Percentiles rank a stretch among this genome's conserved stretches.
Evolutionary conservation across 1,284 basidiomycete genomes (phyloP).

Genomic region (Trichosporon inkin): DNA sequence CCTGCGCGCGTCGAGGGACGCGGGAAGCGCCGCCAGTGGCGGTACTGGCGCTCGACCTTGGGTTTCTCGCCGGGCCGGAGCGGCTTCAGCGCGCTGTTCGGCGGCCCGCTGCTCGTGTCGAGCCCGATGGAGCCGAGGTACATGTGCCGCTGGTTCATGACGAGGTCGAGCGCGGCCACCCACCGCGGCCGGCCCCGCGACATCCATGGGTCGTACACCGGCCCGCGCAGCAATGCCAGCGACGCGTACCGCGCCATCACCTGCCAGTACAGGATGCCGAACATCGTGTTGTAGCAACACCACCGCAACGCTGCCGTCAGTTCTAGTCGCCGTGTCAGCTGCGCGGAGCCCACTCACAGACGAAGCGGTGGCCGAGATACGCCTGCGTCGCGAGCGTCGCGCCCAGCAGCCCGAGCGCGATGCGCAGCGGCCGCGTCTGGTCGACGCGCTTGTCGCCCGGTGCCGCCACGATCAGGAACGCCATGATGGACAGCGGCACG

Average conservation of each 20-base stretch:
- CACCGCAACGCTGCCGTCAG: neutral
- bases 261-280: slow-evolving; percentile 28
- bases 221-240: neutral
- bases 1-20: slow-evolving; percentile 22
- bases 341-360: neutral
- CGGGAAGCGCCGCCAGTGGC: slow-evolving; percentile 1
- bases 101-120: slow-evolving; percentile 12
- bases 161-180: slow-evolving; percentile 30
- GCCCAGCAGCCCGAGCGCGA: neutral
- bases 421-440: neutral
- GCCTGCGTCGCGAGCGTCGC: neutral
- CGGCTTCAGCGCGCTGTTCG: neutral
- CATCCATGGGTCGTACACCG: slow-evolving; percentile 22
- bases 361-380: neutral
- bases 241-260: slow-evolving; percentile 25
- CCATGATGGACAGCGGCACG: neutral
- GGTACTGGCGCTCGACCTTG: neutral
- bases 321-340: neutral
- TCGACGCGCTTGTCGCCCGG: neutral
- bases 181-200: slow-evolving; percentile 20
- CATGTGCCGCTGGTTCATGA: slow-evolving; percentile 36
- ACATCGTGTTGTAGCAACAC: slow-evolving; percentile 26
- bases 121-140: slow-evolving; percentile 30
- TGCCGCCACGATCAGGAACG: neutral
- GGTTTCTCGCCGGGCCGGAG: neutral